Percentiles rank a stretch among this genome's conserved stretches.
These are phyloP conservation scores for Canavalia ensiformis DNA, from an alignment of 306 rosid genomes.

Conservation along the genomic window DNA sequence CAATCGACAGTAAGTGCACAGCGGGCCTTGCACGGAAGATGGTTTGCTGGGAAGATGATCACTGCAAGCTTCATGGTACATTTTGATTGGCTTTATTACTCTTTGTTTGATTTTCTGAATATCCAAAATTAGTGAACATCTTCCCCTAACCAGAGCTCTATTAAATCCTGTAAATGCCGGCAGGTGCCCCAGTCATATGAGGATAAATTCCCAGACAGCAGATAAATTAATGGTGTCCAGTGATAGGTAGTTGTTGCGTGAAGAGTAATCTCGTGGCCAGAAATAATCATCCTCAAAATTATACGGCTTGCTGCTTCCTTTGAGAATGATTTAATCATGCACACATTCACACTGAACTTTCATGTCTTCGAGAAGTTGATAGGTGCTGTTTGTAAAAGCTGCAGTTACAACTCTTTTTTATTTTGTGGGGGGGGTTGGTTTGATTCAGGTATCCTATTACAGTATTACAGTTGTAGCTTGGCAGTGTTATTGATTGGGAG, in stretches of 20 bases:
- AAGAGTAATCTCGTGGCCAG: conserved; percentile 27
- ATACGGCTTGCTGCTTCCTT: conserved; percentile 8
- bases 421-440: not conserved
- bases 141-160: conserved; percentile 21
- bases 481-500: conserved; percentile 11
- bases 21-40: conserved; percentile 90
- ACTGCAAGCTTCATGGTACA: conserved; percentile 86
- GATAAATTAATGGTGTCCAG: conserved; percentile 41
- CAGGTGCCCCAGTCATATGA: conserved; percentile 79
- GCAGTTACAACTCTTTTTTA: not conserved
- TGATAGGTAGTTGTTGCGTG: conserved; percentile 8
- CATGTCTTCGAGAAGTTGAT: conserved; percentile 1
- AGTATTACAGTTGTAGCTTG: conserved; percentile 15
- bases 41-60: conserved; percentile 99
- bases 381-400: conserved; percentile 29
- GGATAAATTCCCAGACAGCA: conserved; percentile 71
- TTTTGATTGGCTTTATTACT: conserved; percentile 23
- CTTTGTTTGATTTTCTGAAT: conserved; percentile 15
- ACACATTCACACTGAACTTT: conserved; percentile 14
- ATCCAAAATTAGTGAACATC: conserved; percentile 25
- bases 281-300: conserved; percentile 7
- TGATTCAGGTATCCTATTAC: conserved; percentile 29
- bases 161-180: conserved; percentile 42
- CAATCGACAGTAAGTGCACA: conserved; percentile 80
- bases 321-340: conserved; percentile 19